These are phyloP conservation scores for Blastobotrys terrestris DNA, from an alignment of 805 yeast genomes.

Conservation along the genomic window DNA sequence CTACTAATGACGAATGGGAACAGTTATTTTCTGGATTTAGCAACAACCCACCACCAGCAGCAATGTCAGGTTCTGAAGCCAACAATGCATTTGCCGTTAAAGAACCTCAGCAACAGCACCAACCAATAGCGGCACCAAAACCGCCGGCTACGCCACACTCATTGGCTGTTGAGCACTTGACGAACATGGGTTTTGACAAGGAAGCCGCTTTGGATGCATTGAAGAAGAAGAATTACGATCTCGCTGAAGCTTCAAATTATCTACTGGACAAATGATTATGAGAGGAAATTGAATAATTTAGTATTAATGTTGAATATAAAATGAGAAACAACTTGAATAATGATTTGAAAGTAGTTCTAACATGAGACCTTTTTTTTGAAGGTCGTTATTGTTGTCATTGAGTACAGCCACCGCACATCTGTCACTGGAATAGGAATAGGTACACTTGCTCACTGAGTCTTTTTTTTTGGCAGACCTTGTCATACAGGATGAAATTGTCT, in stretches of 20 bases:
- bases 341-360: too few relatives aligned
- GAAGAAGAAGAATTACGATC: conserved; percentile 60
- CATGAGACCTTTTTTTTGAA: too few relatives aligned
- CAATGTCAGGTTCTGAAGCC: conserved; percentile 12
- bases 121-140: conserved; percentile 9
- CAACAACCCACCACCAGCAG: conserved; percentile 19
- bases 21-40: conserved; percentile 88
- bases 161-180: conserved; percentile 66
- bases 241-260: conserved; percentile 83
- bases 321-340: not conserved
- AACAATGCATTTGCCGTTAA: conserved; percentile 18
- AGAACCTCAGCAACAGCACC: conserved; percentile 9
- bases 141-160: conserved; percentile 29
- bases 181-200: conserved; percentile 83
- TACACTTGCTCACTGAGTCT: too few relatives aligned
- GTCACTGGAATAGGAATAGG: too few relatives aligned
- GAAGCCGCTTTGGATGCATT: conserved; percentile 64
- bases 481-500: too few relatives aligned
- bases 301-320: conserved; percentile 3
- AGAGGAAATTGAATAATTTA: not conserved
- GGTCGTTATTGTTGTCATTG: too few relatives aligned
- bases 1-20: conserved; percentile 78
- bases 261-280: conserved; percentile 46
- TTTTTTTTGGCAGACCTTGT: too few relatives aligned
- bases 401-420: too few relatives aligned